These are phyloP conservation scores for Colletotrichum brevisporum DNA, from an alignment of 2,329 filamentous ascomycete species.

Conservation along the genomic window DNA sequence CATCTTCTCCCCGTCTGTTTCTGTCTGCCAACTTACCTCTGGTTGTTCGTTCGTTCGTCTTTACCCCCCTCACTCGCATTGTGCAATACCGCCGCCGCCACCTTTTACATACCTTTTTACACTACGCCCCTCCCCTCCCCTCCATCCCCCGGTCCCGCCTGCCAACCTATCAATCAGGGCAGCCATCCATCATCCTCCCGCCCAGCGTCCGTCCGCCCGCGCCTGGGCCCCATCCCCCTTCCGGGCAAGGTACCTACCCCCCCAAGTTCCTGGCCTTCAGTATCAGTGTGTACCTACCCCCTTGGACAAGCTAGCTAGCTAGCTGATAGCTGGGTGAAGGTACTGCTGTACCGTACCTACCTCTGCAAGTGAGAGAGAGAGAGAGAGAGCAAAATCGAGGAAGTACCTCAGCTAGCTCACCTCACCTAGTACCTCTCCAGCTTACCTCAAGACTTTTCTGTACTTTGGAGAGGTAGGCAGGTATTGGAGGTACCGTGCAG, in stretches of 20 bases:
- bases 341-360: no score
- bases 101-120: no score
- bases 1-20: neutral
- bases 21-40: neutral
- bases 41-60: neutral
- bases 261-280: conserved; percentile 4
- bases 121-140: neutral
- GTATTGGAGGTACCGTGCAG: no score
- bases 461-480: no score
- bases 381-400: no score
- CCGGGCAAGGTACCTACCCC: no score
- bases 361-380: no score
- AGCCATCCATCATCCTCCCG: conserved; percentile 29
- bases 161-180: conserved; percentile 27
- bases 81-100: conserved; percentile 2
- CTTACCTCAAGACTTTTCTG: no score
- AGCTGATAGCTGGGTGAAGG: neutral
- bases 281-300: neutral
- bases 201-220: conserved; percentile 20
- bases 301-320: neutral
- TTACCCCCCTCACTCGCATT: conserved; percentile 7
- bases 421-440: no score
- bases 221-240: conserved; percentile 23
- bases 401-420: no score
- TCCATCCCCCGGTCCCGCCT: conserved; percentile 11